Evolutionary conservation across 1,139 yeast genomes (phyloP), one percentile per base, ranked within the genome.

Genomic region (Meyerozyma guilliermondii): DNA sequence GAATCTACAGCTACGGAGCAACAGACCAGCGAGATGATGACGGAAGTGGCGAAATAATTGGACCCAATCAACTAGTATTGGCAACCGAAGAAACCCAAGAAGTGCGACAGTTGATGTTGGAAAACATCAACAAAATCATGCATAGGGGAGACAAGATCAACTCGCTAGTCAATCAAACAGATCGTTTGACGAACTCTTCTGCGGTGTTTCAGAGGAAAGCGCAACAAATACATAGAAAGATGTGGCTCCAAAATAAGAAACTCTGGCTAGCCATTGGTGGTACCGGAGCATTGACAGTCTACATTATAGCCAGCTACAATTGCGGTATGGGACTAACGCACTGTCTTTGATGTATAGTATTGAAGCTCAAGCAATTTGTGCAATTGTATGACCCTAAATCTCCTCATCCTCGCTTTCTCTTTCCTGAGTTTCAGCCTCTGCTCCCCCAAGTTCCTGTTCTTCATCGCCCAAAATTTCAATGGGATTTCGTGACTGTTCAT

Each of bases 81-180:
- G 76, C 78, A 1, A 70, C 66, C 41, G 76, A 69, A 46, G 83
- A 78, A 42, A 72, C 76, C 3, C 73, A 68, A 39, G 81, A 77
- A 50, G 80, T 78, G 10, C 60, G 81, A 39, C 75, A 73, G 41
- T 63, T 83, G 40, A 82, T 83, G 88, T 76, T 80, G 54, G 87
- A 81, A 46, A 83, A 83, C 53, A 81, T 83, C 43, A 83, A 79
- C 52, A 78, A 78, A 54, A 67, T 89, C 22, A 68, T 89, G 55
- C 81, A 81, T 54, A 74, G 97, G 43, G 96, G 95, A 10, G 96
- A 88, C 54, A 75, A 87, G 45, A 80, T 89, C 46, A 80, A 81
- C 48, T 63, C 78, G 40, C 70, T 89, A 47, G 95, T 88, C 14
- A 86, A 83, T 58, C 89, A 89, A 58, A 88, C 96, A 1, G 87